Conservation (phyloP, 805 yeast species). For the Starmerella bombi region DNA sequence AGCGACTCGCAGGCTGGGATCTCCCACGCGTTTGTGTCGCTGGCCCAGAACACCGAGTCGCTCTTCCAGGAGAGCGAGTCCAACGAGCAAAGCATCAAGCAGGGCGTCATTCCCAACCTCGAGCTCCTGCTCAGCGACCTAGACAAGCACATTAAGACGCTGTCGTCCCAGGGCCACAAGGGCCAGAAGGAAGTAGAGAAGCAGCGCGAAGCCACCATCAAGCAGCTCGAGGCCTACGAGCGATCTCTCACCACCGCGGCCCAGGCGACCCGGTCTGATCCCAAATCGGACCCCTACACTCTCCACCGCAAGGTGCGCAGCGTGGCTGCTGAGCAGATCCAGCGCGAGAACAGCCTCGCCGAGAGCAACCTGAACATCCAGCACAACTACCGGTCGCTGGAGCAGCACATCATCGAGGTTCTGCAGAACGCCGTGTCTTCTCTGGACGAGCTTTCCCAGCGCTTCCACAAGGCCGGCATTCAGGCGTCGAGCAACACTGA, state of each 20-base stretch:
- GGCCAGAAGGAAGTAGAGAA: conserved; percentile 30
- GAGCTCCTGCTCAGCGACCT: conserved; percentile 33
- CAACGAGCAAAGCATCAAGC: conserved; percentile 30
- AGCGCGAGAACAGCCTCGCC: conserved; percentile 34
- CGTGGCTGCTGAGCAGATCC: conserved; percentile 33
- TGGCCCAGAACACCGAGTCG: conserved; percentile 26
- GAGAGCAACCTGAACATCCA: conserved; percentile 35
- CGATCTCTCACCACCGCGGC: conserved; percentile 23
- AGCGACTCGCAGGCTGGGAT: conserved; percentile 20
- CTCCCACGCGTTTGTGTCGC: conserved; percentile 26
- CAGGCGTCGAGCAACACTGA: conserved; percentile 25
- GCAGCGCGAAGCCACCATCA: conserved; percentile 27
- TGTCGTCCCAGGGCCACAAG: conserved; percentile 28
- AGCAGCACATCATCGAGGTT: conserved; percentile 33
- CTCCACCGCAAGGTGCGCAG: conserved; percentile 30
- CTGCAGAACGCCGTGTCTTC: conserved; percentile 31
- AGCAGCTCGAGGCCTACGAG: conserved; percentile 30
- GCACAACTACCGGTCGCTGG: conserved; percentile 32
- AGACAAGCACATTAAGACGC: conserved; percentile 33
- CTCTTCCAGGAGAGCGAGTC: conserved; percentile 28
- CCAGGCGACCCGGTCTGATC: conserved; percentile 27
- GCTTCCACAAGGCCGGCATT: conserved; percentile 24
- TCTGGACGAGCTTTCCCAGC: conserved; percentile 25
- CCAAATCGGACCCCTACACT: conserved; percentile 36
- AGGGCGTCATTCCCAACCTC: conserved; percentile 33